A percentile compares a stretch with the other conserved stretches of the same genome.
Conservation (phyloP, 306 rosid genomes). For the Psophocarpus tetragonolobus region DNA sequence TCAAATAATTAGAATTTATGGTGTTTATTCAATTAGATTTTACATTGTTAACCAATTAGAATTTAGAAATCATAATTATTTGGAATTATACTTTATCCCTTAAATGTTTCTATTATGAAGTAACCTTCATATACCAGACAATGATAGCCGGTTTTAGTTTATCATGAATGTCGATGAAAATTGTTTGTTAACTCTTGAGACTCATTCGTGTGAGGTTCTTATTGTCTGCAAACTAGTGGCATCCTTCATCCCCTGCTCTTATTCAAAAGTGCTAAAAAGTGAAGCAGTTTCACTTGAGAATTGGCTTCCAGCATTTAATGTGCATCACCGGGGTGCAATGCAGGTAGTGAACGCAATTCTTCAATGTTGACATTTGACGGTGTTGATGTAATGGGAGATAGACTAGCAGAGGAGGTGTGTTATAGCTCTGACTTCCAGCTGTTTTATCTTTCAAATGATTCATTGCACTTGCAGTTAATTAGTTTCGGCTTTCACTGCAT, state of each 20-base stretch:
- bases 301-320: constrained; percentile 31
- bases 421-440: background rate
- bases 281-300: background rate
- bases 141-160: background rate
- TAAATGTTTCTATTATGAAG: background rate
- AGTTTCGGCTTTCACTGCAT: background rate
- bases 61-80: too few species aligned
- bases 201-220: background rate
- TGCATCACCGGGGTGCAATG: constrained; percentile 40
- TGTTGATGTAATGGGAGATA: constrained; percentile 82
- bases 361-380: constrained; percentile 79
- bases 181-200: background rate
- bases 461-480: background rate
- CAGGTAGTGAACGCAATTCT: constrained; percentile 82
- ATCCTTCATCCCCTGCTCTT: background rate
- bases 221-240: background rate
- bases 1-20: background rate
- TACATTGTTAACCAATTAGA: too few species aligned
- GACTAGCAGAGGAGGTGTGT: constrained; percentile 81
- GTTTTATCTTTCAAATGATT: background rate
- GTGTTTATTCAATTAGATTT: background rate
- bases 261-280: background rate
- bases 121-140: background rate
- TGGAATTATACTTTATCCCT: background rate
- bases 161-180: background rate